These are phyloP conservation scores for Paramecium octaurelia DNA, from an alignment of 73 alveolate species.

Conservation along the genomic window DNA sequence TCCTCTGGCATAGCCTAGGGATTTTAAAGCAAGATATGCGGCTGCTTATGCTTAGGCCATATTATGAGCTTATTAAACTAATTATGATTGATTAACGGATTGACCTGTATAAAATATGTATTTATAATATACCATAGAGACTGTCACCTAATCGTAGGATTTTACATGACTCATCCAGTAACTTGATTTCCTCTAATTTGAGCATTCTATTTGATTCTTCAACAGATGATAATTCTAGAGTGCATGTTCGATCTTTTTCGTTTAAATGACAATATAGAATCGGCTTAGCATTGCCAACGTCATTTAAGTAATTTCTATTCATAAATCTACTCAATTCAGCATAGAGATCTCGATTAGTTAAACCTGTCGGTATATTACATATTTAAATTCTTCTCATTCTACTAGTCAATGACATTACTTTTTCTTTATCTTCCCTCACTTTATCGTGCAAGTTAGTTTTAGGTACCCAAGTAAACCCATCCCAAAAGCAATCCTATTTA, in stretches of 20 bases:
- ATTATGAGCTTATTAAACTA: constrained; percentile 55
- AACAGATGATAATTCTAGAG: constrained; percentile 37
- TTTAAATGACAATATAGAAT: constrained; percentile 28
- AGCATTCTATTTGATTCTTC: constrained; percentile 42
- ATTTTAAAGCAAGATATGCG: constrained; percentile 32
- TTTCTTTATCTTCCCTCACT: constrained; percentile 47
- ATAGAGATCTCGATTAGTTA: constrained; percentile 27
- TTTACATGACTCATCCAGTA: constrained; percentile 30
- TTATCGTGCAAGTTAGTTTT: constrained; percentile 43
- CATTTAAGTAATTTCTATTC: constrained; percentile 47
- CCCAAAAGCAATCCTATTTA: constrained; percentile 48
- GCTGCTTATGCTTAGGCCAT: constrained; percentile 56
- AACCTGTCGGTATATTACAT: constrained; percentile 39
- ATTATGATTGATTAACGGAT: constrained; percentile 12
- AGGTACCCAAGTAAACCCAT: constrained; percentile 52
- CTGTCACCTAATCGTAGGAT: constrained; percentile 23
- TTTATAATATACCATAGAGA: not conserved
- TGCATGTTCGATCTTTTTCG: constrained; percentile 47
- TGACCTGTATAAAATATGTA: not conserved
- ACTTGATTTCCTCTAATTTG: not conserved
- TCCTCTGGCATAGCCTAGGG: constrained; percentile 34
- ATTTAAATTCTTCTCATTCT: constrained; percentile 49
- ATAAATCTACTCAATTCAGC: constrained; percentile 51
- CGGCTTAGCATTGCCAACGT: constrained; percentile 39
- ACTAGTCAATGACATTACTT: constrained; percentile 55